Conservation (phyloP, 805 yeast species). For the Alloascoidea hylecoeti region DNA sequence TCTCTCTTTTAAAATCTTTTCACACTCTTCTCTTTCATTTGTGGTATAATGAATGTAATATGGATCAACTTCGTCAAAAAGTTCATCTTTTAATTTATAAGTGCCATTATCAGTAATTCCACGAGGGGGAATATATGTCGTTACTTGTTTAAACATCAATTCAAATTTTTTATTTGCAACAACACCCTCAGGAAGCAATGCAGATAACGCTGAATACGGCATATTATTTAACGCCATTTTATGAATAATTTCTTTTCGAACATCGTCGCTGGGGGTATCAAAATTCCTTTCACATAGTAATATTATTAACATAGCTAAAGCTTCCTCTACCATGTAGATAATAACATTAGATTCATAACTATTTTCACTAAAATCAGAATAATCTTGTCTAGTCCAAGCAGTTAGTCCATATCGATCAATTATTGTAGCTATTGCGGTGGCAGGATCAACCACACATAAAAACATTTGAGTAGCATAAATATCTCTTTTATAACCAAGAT, state of each 20-base stretch:
- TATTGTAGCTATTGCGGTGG: slow-evolving; percentile 39
- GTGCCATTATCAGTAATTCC: slow-evolving; percentile 44
- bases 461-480: slow-evolving; percentile 52
- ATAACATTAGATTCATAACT: slow-evolving; percentile 28
- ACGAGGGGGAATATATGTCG: slow-evolving; percentile 49
- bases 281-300: slow-evolving; percentile 54
- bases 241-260: slow-evolving; percentile 67
- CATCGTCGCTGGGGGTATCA: slow-evolving; percentile 32
- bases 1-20: slow-evolving; percentile 39
- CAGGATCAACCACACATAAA: slow-evolving; percentile 41
- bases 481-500: slow-evolving; percentile 72
- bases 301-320: slow-evolving; percentile 51
- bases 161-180: slow-evolving; percentile 65
- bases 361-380: slow-evolving; percentile 19
- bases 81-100: slow-evolving; percentile 50
- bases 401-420: slow-evolving; percentile 58
- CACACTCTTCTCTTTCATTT: slow-evolving; percentile 76
- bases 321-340: slow-evolving; percentile 67
- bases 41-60: slow-evolving; percentile 67
- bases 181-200: slow-evolving; percentile 64
- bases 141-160: slow-evolving; percentile 35
- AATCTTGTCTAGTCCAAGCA: slow-evolving; percentile 29
- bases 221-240: slow-evolving; percentile 63
- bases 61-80: slow-evolving; percentile 52
- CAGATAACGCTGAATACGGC: slow-evolving; percentile 55